Base-by-base conservation (phyloP, 1,284 basidiomycete genomes). In the Ceratobasidium sp. region DNA sequence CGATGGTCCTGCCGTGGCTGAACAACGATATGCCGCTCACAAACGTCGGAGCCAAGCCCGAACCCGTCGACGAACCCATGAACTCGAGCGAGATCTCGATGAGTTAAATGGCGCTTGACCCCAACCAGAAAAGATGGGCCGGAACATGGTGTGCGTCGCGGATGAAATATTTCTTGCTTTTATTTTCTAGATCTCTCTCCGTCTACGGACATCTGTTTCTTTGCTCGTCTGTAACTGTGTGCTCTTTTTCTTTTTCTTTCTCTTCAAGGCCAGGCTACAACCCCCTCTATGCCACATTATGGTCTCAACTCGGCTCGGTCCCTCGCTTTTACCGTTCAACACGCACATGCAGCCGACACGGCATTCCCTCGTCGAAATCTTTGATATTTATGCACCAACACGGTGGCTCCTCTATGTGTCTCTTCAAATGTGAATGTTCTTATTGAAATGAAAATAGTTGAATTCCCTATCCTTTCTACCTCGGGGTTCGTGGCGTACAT, bases 1-100 rank as follows among this genome's bases (percentile, higher is more conserved):
- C 84, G 7, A 80, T 83, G 79, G 77, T 83, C 60, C 82, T 74
- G 9, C 47, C 73, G 19, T 74, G 72, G 75, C 54, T 71, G 19
- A 50, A 64, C 62, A 71, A 44, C 47, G 67, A 69, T 17, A 57
- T 66, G 48, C 47, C 56, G 17, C 31, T 66, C n/a, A 66, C 59
- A 29, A 73, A 47, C 33, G 72, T 67, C 64, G 62, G 72, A 15
- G 73, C 75, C 31, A 76, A 76, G 41, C 31, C 72, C 14, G 75
- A 76, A 36, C 71, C 75, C 6, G 47, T 74, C 22, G 72, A 76
- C 56, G 75, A 76, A 31, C 69, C 69, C 5, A 76, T 76, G 72
- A 69, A 48, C 45, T 76, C 73, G 41, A 50, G 75, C 31, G 72
- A 76, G 17, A 41, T 74, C 47, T 76, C 69, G 8, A 72, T 72